Evolutionary conservation across 2,329 filamentous ascomycete species (phyloP), one percentile per base, ranked within the genome.

Genomic region (Ilyonectria destructans): DNA sequence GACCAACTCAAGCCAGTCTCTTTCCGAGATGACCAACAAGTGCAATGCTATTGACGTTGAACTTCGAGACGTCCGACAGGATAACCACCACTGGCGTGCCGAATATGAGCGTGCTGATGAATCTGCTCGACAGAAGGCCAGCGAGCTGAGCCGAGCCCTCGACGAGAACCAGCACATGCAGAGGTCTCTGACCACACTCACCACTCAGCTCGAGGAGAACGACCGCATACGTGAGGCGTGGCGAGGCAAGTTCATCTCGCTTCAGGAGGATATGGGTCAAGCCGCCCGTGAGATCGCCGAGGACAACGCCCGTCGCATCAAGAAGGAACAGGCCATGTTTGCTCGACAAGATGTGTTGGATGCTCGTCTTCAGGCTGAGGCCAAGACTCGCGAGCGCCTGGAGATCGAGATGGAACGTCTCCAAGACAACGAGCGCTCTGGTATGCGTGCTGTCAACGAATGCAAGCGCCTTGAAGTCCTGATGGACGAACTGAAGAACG

Each of bases 221-320:
- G 91, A 95, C 77, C 90, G 92, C 70, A 89, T 97, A 67, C 92
- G 95, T 65, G 94, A 97, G 78, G 90, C 88, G 68, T 95, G 97
- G 89, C 92, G 94, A 72, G 86, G 86, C 79, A 97, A 96, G 81
- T 93, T 98, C 76, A 90, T 96, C 74, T 90, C 90, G 67, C 85
- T 99, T 45, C 95, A 98, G 81, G 89, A 94, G 70, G 94, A 98
- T 74, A 96, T 98, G 92, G 89, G 91, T 35, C 86, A 86, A 63
- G 93, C 94, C 56, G 91, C 93, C 60, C 90, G 90, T 54, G 92
- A 97, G 69, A 90, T 98, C 69, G 91, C 92, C 23, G 90, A 93
- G 75, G 95, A 98, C 78, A 96, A 95, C 78, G 90, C 92, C 33
- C 87, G 89, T 40, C 95, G 93, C 82, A 90, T 90, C 75, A 92